Evolutionary conservation across 1,284 basidiomycete genomes (phyloP).

Genomic region (Termitomyces sp.): DNA sequence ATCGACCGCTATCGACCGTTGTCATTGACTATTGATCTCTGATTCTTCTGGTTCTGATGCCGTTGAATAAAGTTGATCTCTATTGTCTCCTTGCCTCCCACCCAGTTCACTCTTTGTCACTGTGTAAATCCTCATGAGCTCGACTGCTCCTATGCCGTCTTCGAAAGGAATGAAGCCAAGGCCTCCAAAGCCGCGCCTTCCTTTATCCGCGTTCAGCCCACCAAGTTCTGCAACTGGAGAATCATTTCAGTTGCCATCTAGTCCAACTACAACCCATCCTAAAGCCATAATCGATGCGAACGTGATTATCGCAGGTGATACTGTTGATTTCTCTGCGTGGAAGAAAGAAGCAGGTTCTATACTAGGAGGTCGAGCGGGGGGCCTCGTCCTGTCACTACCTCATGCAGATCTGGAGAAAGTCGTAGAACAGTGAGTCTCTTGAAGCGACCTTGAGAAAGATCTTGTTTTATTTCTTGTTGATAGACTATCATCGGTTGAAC

Average conservation of each 20-base stretch:
- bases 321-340: constrained; percentile 43
- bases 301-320: constrained; percentile 40
- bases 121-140: constrained; percentile 13
- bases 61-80: background rate
- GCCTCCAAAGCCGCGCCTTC: constrained; percentile 61
- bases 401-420: constrained; percentile 37
- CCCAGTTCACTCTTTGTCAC: background rate
- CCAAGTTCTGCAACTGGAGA: constrained; percentile 64
- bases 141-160: constrained; percentile 8
- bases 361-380: constrained; percentile 41
- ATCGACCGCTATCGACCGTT: background rate
- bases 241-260: constrained; percentile 61
- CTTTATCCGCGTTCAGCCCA: constrained; percentile 65
- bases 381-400: constrained; percentile 50
- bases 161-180: constrained; percentile 25
- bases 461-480: background rate
- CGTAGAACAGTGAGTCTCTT: constrained; percentile 33
- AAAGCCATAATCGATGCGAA: constrained; percentile 62
- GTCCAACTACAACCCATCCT: constrained; percentile 62
- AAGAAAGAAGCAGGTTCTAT: constrained; percentile 44
- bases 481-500: constrained; percentile 33
- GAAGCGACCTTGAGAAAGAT: constrained; percentile 4
- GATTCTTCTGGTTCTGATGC: constrained; percentile 3
- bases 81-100: background rate
- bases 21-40: too few species aligned